Percentiles rank a stretch among this genome's conserved stretches.
These are phyloP conservation scores for Bauhinia variegata DNA, from an alignment of 306 rosid genomes.

Conservation along the genomic window DNA sequence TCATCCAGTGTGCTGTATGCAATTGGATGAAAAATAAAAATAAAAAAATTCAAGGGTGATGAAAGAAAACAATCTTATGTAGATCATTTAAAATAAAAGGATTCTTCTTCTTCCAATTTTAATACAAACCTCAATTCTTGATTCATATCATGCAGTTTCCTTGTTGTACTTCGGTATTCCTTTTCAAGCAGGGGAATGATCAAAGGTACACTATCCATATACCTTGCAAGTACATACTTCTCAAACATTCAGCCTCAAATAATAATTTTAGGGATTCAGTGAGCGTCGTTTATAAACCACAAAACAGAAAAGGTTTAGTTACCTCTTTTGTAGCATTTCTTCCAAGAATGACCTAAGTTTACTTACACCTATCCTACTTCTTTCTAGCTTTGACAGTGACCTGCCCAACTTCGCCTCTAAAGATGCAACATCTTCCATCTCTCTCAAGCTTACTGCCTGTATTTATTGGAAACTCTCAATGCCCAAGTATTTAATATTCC, in stretches of 20 bases:
- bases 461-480: constrained; percentile 21
- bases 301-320: constrained; percentile 1
- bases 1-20: constrained; percentile 81
- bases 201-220: constrained; percentile 82
- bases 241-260: constrained; percentile 35
- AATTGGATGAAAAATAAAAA: constrained; percentile 27
- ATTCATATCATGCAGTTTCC: constrained; percentile 74
- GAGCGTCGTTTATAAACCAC: background rate
- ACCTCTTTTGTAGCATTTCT: constrained; percentile 91
- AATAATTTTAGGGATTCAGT: constrained; percentile 21
- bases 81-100: constrained; percentile 14
- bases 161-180: constrained; percentile 76
- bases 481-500: background rate
- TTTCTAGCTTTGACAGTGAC: constrained; percentile 75
- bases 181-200: constrained; percentile 98
- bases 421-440: constrained; percentile 76
- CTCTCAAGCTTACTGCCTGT: constrained; percentile 83
- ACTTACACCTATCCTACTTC: constrained; percentile 92
- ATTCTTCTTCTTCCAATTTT: constrained; percentile 15
- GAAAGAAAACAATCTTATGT: constrained; percentile 6
- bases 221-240: constrained; percentile 59
- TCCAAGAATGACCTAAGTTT: constrained; percentile 81
- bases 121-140: constrained; percentile 79
- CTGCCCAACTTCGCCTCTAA: constrained; percentile 88
- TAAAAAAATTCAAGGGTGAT: constrained; percentile 16